phyloP scores from a whole-genome alignment of 805 yeast genomes.

The Candida pseudofarinosa region DNA sequence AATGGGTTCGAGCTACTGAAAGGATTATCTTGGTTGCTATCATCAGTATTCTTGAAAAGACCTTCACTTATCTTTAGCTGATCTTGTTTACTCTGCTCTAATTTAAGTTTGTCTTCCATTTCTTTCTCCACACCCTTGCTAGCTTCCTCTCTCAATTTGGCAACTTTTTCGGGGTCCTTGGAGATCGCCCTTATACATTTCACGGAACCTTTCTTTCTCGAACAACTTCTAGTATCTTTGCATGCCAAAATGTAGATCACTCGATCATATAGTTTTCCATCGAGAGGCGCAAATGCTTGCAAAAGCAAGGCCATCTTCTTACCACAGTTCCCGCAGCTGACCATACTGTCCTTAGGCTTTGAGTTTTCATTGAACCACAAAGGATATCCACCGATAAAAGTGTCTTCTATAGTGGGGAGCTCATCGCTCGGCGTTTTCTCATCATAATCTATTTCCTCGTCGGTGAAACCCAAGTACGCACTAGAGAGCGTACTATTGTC shows the following conservation, averaged over 20 bases:
- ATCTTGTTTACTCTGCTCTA: slow-evolving; percentile 41
- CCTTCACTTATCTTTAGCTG: slow-evolving; percentile 39
- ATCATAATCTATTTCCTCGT: slow-evolving; percentile 46
- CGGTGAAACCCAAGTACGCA: slow-evolving; percentile 62
- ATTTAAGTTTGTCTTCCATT: slow-evolving; percentile 35
- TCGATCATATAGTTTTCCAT: slow-evolving; percentile 70
- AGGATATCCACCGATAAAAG: slow-evolving; percentile 73
- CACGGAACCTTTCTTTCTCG: slow-evolving; percentile 64
- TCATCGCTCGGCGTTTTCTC: slow-evolving; percentile 37
- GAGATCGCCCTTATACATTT: slow-evolving; percentile 74
- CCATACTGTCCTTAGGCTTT: slow-evolving; percentile 47
- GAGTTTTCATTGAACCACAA: slow-evolving; percentile 65
- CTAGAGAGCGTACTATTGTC: slow-evolving; percentile 21
- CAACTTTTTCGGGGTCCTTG: slow-evolving; percentile 51
- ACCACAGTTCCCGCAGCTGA: slow-evolving; percentile 66
- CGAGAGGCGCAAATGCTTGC: slow-evolving; percentile 81
- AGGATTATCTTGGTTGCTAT: slow-evolving; percentile 17
- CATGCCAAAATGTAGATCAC: slow-evolving; percentile 80
- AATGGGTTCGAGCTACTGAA: slow-evolving; percentile 29
- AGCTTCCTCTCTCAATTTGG: slow-evolving; percentile 33
- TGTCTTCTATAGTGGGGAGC: slow-evolving; percentile 49
- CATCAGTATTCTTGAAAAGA: slow-evolving; percentile 29
- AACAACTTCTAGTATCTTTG: slow-evolving; percentile 49
- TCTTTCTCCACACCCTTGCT: slow-evolving; percentile 25
- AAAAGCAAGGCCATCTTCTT: slow-evolving; percentile 59